These are phyloP conservation scores for Nitzschia sp. DNA, from an alignment of 108 stramenopile species.

Conservation along the genomic window DNA sequence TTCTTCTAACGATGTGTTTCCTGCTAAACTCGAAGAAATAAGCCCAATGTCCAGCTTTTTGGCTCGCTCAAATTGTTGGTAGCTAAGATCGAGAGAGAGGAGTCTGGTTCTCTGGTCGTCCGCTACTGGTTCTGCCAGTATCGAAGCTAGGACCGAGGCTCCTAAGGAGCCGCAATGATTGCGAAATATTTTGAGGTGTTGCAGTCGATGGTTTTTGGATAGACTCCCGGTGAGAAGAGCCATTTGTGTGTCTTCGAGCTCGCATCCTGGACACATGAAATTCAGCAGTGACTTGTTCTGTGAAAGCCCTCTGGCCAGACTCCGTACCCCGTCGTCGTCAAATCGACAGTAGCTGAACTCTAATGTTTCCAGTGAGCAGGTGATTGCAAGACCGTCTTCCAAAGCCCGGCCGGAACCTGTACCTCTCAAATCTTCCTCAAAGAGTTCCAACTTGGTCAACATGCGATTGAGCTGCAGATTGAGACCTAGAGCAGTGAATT, in stretches of 20 bases:
- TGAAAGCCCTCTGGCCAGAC: not conserved
- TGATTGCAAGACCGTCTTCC: not conserved
- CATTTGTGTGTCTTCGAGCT: conserved; percentile 12
- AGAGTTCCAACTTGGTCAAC: not conserved
- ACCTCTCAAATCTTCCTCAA: not conserved
- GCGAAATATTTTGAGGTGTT: conserved; percentile 9
- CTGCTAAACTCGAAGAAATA: not conserved
- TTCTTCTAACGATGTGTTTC: conserved; percentile 1
- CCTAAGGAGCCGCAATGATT: conserved; percentile 5
- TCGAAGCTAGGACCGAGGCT: not conserved
- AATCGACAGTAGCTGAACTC: conserved; percentile 12
- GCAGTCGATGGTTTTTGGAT: not conserved
- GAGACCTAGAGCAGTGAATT: not conserved
- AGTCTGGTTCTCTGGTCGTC: not conserved
- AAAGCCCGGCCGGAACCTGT: not conserved
- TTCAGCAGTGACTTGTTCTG: conserved; percentile 4
- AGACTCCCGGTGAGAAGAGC: not conserved
- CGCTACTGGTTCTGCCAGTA: not conserved
- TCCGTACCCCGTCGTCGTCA: not conserved
- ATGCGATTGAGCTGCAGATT: not conserved
- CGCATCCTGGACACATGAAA: conserved; percentile 10
- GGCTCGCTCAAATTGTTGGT: conserved; percentile 22
- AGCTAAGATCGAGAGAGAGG: conserved; percentile 5
- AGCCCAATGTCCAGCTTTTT: not conserved
- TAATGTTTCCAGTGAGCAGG: not conserved